Evolutionary conservation across 225 moss, liverwort and hornwort genomes (phyloP), one percentile per base, ranked within the genome.

Genomic region (Pseudisothecium myosuroides): DNA sequence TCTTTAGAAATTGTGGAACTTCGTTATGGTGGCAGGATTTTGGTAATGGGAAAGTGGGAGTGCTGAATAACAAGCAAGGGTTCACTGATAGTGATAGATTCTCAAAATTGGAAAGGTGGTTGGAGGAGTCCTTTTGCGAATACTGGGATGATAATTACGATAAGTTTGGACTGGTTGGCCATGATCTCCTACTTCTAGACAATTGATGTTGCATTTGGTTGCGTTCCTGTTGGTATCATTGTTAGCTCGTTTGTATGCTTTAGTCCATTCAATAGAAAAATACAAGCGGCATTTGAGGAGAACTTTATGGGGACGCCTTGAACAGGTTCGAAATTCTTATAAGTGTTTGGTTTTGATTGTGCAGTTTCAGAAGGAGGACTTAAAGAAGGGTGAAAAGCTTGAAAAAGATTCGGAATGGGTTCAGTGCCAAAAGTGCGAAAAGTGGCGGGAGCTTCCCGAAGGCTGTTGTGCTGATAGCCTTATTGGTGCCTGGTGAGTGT

Each of bases 11-110:
- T 32, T 49, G 78, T 92, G 91, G 47, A 73, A 72, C 74, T 86
- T 36, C n/a, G 49, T 67, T 87, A 47, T 80, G 86, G 81, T 93
- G 71, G 62, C 92, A 96, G 96, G 95, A 94, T 71, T 91, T 93
- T 31, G 92, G 88, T 45, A 91, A 94, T 80, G 95, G 94, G 63
- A 92, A 93, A 89, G 90, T 95, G 52, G 95, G 95, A 43, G 98
- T 98, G 26, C 82, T 98, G 41, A 97, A 97, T 54, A 97, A 95
- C 52, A 98, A 98, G 76, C 98, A 98, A 87, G 95, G 96, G 27
- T 98, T 97, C 84, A 95, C 96, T 69, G 97, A 98, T 81, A 93
- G 91, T 84, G 96, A 94, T 88, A 92, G 93, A 80, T 98, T 94
- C 89, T 95, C 91, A 21, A 83, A 89, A 80, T 89, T 98, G 86